Evolutionary conservation across 495 filamentous ascomycete genomes (phyloP).

Genomic region (Evernia prunastri): DNA sequence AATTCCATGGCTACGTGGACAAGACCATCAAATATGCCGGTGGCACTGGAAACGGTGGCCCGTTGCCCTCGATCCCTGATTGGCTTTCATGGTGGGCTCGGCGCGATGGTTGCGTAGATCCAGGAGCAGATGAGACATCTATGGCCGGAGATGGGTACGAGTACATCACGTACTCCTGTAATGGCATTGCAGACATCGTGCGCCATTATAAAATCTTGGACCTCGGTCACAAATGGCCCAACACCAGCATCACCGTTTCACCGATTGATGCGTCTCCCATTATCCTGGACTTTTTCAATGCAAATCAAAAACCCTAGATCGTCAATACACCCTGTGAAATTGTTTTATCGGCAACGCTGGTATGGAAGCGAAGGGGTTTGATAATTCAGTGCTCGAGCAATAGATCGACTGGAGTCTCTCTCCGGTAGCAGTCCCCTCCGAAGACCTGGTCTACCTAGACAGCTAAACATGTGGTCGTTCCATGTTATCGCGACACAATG

Average conservation of each 20-base stretch:
- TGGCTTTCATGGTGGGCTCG: constrained; percentile 2
- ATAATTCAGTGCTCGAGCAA: too few relatives aligned
- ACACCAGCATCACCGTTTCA: constrained; percentile 2
- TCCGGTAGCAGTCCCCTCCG: too few relatives aligned
- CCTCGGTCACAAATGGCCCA: not conserved
- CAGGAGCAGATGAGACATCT: not conserved
- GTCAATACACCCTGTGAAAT: not conserved
- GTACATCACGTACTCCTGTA: not conserved
- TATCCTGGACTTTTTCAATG: not conserved
- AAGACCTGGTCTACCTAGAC: too few relatives aligned
- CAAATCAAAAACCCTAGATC: not conserved
- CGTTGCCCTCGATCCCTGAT: not conserved
- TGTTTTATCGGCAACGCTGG: not conserved
- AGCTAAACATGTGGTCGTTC: too few relatives aligned
- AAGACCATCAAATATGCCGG: not conserved
- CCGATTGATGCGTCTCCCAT: not conserved
- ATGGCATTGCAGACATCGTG: not conserved
- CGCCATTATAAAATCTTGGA: not conserved
- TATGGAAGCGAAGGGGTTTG: not conserved
- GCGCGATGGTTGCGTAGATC: not conserved
- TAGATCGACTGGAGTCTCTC: too few relatives aligned
- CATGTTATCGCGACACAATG: too few relatives aligned
- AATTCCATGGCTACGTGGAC: not conserved
- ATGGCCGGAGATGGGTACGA: not conserved
- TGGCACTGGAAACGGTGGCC: not conserved